A percentile compares a stretch with the other conserved stretches of the same genome.
Evolutionary conservation across 2,329 filamentous ascomycete genomes (phyloP).

Genomic region (Fusarium incarnatum): DNA sequence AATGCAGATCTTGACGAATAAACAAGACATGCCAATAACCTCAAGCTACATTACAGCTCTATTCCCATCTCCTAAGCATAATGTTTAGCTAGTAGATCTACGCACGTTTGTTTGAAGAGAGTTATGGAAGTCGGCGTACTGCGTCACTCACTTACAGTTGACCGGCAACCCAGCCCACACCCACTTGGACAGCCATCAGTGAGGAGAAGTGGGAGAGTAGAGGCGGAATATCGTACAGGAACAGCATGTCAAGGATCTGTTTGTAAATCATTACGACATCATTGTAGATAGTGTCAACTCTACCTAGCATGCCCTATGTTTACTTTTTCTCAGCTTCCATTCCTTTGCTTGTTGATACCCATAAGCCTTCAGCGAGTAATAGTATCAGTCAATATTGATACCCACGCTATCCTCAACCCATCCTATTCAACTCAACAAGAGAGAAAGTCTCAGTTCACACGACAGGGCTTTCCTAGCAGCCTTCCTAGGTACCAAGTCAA

Average conservation of each 20-base stretch:
- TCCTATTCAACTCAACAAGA: conserved; percentile 26
- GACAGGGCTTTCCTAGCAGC: conserved; percentile 21
- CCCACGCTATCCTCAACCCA: conserved; percentile 14
- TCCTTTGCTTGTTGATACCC: not conserved
- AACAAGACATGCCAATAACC: not conserved
- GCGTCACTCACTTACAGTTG: conserved; percentile 26
- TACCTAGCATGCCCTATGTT: not conserved
- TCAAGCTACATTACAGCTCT: not conserved
- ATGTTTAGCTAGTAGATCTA: not conserved
- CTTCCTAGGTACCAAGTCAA: conserved; percentile 10
- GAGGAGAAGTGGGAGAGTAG: conserved; percentile 18
- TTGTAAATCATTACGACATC: conserved; percentile 17
- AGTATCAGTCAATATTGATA: conserved; percentile 10
- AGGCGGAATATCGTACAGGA: not conserved
- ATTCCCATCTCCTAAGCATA: not conserved
- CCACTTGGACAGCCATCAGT: conserved; percentile 9
- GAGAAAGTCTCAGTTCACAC: conserved; percentile 16
- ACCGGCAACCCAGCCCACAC: conserved; percentile 15
- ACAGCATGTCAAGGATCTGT: conserved; percentile 10
- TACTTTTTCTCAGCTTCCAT: conserved; percentile 4
- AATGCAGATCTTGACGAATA: not conserved
- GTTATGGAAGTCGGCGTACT: conserved; percentile 15
- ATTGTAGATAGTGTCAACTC: not conserved
- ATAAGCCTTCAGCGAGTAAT: not conserved
- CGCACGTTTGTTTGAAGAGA: not conserved